Evolutionary conservation across 306 rosid genomes (phyloP), one percentile per base, ranked within the genome.

Genomic region (Echinosophora koreensis): DNA sequence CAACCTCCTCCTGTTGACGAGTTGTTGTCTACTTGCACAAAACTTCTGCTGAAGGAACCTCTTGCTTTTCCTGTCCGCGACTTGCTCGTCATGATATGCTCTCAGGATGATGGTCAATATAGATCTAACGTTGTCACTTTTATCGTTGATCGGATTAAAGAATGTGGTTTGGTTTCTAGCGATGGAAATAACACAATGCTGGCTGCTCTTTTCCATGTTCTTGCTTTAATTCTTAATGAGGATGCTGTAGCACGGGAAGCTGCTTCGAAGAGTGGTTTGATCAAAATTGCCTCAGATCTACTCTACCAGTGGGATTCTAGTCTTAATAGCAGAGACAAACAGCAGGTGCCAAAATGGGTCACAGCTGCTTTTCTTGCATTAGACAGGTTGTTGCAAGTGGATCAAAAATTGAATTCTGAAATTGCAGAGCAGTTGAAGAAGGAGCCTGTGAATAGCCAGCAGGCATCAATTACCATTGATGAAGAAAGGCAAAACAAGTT

Each of bases 41-140:
- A 87, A 84, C 98, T 96, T 85, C 75, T 96, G 90, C 89, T 77
- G 63, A 95, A 95, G 82, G 99, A 95, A 71, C 77, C 91, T 61
- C 91, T 93, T 65, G 99, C 97, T 82, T 96, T 96, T 82, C 88
- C 98, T 42, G 92, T 93, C 50, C 87, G 93, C 17, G 98, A 96
- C 78, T 84, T 96, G 83, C 90, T 96, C 82, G 87, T 92, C 73
- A 93, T 93, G 98, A 83, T 96, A 54, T 91, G 99, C 76, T 87
- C 97, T 68, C 99, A 91, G 74, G 84, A 91, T 85, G 93, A 90
- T 68, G 99, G 99, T 78, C 86, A 86, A 66, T 85, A 84, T 69
- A 85, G 99, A 86, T 76, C 94, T 49, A 87, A 70, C 42, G 81
- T 96, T 22, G 80, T 96, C 55, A 82, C 89, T 10, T 96, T 93